Evolutionary conservation across 768 basidiomycete species (phyloP).

Genomic region (Dictyophora rubrovolvata): DNA sequence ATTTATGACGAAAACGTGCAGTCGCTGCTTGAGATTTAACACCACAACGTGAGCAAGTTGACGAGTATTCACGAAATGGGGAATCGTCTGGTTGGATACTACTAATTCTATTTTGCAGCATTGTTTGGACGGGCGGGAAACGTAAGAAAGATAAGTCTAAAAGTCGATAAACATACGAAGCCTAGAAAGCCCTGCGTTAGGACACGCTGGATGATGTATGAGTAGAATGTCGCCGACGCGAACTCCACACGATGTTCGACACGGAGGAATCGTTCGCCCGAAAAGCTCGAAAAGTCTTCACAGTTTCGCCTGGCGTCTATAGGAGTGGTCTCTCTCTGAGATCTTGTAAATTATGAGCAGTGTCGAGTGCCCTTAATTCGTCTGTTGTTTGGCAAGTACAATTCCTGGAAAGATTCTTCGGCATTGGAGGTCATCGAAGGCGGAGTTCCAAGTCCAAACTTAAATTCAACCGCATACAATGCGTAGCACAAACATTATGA

Average conservation of each 20-base stretch:
- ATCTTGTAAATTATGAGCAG: constrained; percentile 4
- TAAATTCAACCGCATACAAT: too few species aligned
- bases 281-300: too few species aligned
- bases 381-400: constrained; percentile 1
- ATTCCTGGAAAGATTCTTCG: neutral
- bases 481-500: neutral
- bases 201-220: neutral
- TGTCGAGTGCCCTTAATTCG: constrained; percentile 2
- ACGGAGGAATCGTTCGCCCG: neutral
- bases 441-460: too few species aligned
- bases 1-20: neutral
- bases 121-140: neutral
- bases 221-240: neutral
- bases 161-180: neutral
- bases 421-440: neutral
- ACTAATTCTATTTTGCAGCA: neutral
- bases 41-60: neutral
- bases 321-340: neutral
- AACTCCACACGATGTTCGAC: neutral
- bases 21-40: constrained; percentile 3
- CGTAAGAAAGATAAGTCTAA: neutral
- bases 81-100: neutral
- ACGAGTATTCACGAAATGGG: neutral
- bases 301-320: too few species aligned
- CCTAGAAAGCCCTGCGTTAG: too few species aligned